A percentile compares a stretch with the other conserved stretches of the same genome.
Conservation (phyloP, 2,329 filamentous ascomycete genomes). For the Arthrinium phaeospermum region DNA sequence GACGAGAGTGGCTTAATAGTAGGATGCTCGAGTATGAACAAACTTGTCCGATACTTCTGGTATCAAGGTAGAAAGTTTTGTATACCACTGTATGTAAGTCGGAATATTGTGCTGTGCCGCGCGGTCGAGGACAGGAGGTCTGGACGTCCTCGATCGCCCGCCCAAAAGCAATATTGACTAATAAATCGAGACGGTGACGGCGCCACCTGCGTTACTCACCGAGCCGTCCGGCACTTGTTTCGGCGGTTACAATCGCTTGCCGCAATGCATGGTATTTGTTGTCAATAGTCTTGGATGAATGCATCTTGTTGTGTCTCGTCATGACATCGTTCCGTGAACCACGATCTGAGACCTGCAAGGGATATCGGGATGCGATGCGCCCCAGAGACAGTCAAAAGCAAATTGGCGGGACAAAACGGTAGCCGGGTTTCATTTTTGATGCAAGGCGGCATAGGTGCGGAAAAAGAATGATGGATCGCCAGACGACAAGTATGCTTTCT, state of each 20-base stretch:
- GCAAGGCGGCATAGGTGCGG: not conserved
- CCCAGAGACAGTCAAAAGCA: not conserved
- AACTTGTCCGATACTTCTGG: no score
- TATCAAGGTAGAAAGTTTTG: not conserved
- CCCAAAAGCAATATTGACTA: not conserved
- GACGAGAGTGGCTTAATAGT: not conserved
- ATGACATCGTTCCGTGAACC: not conserved
- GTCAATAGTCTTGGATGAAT: not conserved
- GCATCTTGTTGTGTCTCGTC: not conserved
- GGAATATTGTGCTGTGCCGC: not conserved
- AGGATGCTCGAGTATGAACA: not conserved
- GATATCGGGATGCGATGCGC: not conserved
- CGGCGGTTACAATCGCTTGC: not conserved
- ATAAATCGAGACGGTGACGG: not conserved
- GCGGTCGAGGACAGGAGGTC: not conserved
- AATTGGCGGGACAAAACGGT: not conserved
- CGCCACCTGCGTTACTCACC: not conserved
- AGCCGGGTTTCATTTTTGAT: not conserved
- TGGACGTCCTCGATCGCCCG: no score
- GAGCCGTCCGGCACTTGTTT: not conserved
- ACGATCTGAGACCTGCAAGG: conserved; percentile 5
- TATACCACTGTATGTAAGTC: not conserved
- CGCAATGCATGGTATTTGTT: not conserved
- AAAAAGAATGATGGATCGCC: no score
- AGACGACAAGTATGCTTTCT: no score